Percentiles rank a stretch among this genome's conserved stretches.
Conservation (phyloP, 495 filamentous ascomycete genomes). For the Xylaria nigripes region DNA sequence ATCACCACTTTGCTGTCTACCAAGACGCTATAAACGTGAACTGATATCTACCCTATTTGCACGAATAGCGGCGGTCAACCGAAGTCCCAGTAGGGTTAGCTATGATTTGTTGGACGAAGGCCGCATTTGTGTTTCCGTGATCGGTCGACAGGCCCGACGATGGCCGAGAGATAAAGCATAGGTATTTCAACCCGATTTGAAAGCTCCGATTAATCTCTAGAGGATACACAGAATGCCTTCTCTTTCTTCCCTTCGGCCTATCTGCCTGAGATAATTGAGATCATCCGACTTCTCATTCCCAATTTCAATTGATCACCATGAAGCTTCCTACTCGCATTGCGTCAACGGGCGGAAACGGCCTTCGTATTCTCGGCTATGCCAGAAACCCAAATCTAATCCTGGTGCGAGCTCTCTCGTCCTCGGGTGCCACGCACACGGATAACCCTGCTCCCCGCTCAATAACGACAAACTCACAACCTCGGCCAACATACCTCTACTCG, state of each 20-base stretch:
- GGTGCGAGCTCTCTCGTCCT: constrained; percentile 12
- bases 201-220: no score
- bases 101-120: no score
- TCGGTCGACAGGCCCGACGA: constrained; percentile 6
- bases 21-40: no score
- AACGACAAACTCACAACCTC: constrained; percentile 13
- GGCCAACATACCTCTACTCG: constrained; percentile 1
- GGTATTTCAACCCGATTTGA: no score
- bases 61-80: constrained; percentile 6
- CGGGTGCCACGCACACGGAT: constrained; percentile 6
- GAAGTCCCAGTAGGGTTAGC: no score
- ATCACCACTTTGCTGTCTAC: no score
- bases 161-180: constrained; percentile 2
- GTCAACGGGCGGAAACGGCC: constrained; percentile 18
- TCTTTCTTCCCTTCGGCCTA: no score
- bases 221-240: no score
- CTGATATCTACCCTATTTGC: no score
- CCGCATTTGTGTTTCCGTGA: no score
- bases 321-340: constrained; percentile 22
- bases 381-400: constrained; percentile 1
- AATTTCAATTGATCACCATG: constrained; percentile 32
- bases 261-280: background rate
- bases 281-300: no score
- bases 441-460: background rate
- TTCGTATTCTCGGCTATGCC: constrained; percentile 11